These are phyloP conservation scores for Rhododendron ferrugineum DNA, from an alignment of 148 eudicot species.

Conservation along the genomic window DNA sequence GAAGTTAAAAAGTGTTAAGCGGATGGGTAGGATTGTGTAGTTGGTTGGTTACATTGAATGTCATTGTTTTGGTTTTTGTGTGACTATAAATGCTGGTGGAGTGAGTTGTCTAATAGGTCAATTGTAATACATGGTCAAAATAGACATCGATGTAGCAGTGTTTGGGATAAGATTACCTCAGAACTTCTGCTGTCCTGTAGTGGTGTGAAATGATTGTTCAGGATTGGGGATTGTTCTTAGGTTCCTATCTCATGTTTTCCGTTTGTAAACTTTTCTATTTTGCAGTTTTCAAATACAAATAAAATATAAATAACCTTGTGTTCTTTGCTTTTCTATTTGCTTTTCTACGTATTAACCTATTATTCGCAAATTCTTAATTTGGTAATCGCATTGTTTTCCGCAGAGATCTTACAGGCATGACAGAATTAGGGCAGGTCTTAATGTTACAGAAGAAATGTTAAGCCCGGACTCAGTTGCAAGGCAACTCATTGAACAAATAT, in stretches of 20 bases:
- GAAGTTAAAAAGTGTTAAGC: neutral
- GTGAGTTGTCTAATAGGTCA: neutral
- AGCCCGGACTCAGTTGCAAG: conserved; percentile 28
- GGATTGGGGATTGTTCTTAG: neutral
- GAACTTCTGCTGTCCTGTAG: neutral
- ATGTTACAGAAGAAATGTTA: conserved; percentile 36
- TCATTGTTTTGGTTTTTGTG: neutral
- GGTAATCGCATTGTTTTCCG: neutral
- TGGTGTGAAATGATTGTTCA: neutral
- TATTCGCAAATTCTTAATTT: neutral
- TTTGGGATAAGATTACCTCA: neutral
- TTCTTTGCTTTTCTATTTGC: neutral
- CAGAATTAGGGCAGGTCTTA: conserved; percentile 30
- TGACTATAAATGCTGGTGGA: neutral
- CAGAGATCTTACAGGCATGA: conserved; percentile 34
- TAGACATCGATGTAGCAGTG: neutral
- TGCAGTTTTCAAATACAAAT: neutral
- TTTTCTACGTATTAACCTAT: neutral
- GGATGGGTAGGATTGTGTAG: neutral
- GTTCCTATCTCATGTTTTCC: neutral
- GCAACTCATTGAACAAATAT: conserved; percentile 38
- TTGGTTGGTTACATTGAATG: neutral
- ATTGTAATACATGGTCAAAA: neutral
- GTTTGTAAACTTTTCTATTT: neutral
- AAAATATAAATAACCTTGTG: neutral